Conservation (phyloP, 805 yeast species). For the Ogataea trehaloabstinens region DNA sequence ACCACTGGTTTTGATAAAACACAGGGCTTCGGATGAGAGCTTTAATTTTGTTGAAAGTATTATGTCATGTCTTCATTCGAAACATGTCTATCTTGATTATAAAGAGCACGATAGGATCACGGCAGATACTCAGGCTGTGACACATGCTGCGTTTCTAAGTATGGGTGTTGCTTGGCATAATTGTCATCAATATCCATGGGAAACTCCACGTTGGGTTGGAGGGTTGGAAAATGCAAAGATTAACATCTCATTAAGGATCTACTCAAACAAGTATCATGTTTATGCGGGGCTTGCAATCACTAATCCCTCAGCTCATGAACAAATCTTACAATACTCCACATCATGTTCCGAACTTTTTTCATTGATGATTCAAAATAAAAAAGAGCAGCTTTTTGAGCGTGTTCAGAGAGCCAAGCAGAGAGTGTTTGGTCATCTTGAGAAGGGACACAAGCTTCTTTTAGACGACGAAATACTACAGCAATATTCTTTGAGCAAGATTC, state of each 20-base stretch:
- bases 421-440: constrained; percentile 69
- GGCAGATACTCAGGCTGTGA: constrained; percentile 98
- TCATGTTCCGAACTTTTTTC: constrained; percentile 82
- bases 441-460: constrained; percentile 57
- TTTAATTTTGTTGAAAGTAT: constrained; percentile 61
- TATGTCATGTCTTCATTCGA: constrained; percentile 73
- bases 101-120: constrained; percentile 90
- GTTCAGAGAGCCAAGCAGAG: constrained; percentile 63
- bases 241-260: constrained; percentile 87
- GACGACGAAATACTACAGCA: constrained; percentile 78
- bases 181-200: constrained; percentile 88
- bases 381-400: constrained; percentile 56
- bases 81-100: constrained; percentile 74
- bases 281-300: constrained; percentile 97
- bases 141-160: constrained; percentile 94
- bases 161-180: constrained; percentile 97
- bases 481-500: constrained; percentile 71
- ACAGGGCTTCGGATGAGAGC: constrained; percentile 57
- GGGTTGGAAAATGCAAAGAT: constrained; percentile 96
- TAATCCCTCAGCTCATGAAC: constrained; percentile 91
- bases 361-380: constrained; percentile 71
- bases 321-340: constrained; percentile 83
- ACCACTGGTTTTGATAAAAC: constrained; percentile 83
- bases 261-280: constrained; percentile 95
- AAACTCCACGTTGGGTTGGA: constrained; percentile 78